These are phyloP conservation scores for Kwoniella dendrophila DNA, from an alignment of 768 basidiomycete genomes.

Conservation along the genomic window DNA sequence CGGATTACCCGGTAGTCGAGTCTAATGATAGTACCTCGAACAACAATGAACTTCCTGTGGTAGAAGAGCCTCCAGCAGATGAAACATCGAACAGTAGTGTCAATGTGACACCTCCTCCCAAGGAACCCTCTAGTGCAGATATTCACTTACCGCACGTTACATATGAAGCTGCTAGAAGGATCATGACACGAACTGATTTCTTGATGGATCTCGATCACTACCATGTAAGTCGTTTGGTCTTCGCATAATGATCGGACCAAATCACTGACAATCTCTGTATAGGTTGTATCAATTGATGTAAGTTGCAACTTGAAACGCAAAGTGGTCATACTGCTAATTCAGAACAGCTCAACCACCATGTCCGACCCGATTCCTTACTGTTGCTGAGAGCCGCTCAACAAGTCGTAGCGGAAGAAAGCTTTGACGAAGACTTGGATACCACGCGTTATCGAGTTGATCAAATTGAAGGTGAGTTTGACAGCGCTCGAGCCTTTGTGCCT, in stretches of 20 bases:
- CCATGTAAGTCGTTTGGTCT: conserved; percentile 57
- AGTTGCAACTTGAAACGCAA: conserved; percentile 32
- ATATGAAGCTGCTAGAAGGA: conserved; percentile 71
- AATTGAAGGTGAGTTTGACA: conserved; percentile 66
- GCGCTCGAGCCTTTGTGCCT: not conserved
- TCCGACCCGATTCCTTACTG: conserved; percentile 77
- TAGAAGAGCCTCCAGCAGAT: conserved; percentile 3
- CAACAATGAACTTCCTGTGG: conserved; percentile 18
- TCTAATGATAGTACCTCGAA: not conserved
- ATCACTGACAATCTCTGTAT: conserved; percentile 65
- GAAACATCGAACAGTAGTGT: conserved; percentile 56
- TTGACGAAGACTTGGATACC: conserved; percentile 72
- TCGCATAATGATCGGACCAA: not conserved
- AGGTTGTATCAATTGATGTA: conserved; percentile 79
- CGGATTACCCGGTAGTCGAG: conserved; percentile 3
- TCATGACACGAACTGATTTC: conserved; percentile 84
- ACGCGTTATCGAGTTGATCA: conserved; percentile 79
- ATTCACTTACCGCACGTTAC: conserved; percentile 28
- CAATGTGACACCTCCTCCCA: conserved; percentile 63
- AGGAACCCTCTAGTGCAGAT: conserved; percentile 58
- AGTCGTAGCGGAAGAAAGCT: conserved; percentile 73
- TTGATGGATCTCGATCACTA: conserved; percentile 61
- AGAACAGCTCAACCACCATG: conserved; percentile 68
- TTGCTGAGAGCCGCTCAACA: conserved; percentile 72
- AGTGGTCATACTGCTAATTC: conserved; percentile 3